Evolutionary conservation across 2,329 filamentous ascomycete genomes (phyloP), one percentile per base, ranked within the genome.

Genomic region (Domatiomyces catenatus): DNA sequence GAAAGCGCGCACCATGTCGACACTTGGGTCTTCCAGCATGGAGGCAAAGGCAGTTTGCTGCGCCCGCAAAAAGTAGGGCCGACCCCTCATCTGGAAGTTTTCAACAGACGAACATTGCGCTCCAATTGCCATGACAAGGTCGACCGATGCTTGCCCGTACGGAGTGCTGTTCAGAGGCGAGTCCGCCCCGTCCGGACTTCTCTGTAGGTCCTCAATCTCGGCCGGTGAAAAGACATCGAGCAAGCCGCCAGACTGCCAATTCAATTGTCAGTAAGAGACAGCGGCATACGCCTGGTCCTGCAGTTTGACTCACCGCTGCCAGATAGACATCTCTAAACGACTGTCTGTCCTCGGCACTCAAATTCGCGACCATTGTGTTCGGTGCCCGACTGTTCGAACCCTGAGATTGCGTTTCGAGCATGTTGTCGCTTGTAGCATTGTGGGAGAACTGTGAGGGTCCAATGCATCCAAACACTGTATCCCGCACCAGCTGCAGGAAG

Each of bases 361-460:
- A 64, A 62, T 26, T 66, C 60, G 24, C 66, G 62, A 4, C 67
- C 59, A 6, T 63, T 60, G 26, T 61, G 57, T 8, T 64, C 61
- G 17, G 3, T 28, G 19, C 2, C 20, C 3, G 45, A 4, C 45
- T 2, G 26, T 61, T 54, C 45, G 68, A 63, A 56, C 63, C 61
- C 4, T 62, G 63, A 6, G 62, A 60, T 42, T 72, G 68, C 15
- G 67, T 70, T 57, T 78, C 75, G 0, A 77, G 69, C 72, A 77
- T 76, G 36, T 67, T 69, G 48, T 75, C 70, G n/a, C 67, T 70
- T 42, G 68, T 68, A 18, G 70, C 65, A 56, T 70, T 71, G 50
- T 76, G 69, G 0, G 75, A 75, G 58, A 77, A 78, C 15, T 70
- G 67, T 0, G 74, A 76, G 1, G 74, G 73, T 0, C 75, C 75